Evolutionary conservation across 2,329 filamentous ascomycete genomes (phyloP), one percentile per base, ranked within the genome.

Genomic region (Rutstroemia sp.): DNA sequence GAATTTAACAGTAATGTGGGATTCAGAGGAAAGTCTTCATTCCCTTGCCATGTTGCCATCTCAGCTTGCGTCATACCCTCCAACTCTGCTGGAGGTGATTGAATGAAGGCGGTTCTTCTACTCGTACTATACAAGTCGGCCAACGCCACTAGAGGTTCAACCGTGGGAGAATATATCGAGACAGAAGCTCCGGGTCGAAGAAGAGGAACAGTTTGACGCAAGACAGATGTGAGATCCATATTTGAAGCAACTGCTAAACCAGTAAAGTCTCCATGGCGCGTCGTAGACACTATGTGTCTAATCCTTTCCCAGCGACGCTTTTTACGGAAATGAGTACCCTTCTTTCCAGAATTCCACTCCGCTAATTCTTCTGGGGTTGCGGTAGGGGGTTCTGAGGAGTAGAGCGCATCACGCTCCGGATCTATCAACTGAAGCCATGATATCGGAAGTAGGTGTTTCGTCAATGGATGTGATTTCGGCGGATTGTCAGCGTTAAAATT

Each of bases 351-450:
- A 73, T 96, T 97, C 80, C 87, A 84, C 1, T 78, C 73, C 0
- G 81, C 75, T 2, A 97, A 75, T 23, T 80, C 78, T 16, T 84
- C 80, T 0, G 83, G 75, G 0, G 83, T 65, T 1, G 86, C 75
- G 0, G 73, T 68, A 0, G 82, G 76, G 0, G 90, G 87, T 53
- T 86, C 80, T 25, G 81, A 78, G 34, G 76, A 72, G 72, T 95
- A 96, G 4, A 87, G 82, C 0, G 81, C 78, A 70, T 97, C 94
- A 30, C 83, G 75, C 38, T 81, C 74, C 0, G 94, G 94, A 23
- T 87, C 79, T 16, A 96, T 75, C 5, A 99, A 82, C 72, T 97
- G 92, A 2, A 99, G 81, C 92, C 92, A 99, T 27, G 89, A 92
- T 30, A 97, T 76, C 5, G 87, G 83, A 65, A 92, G 86, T 51